phyloP scores from a whole-genome alignment of 1,284 basidiomycete species.

The Inonotus obliquus region DNA sequence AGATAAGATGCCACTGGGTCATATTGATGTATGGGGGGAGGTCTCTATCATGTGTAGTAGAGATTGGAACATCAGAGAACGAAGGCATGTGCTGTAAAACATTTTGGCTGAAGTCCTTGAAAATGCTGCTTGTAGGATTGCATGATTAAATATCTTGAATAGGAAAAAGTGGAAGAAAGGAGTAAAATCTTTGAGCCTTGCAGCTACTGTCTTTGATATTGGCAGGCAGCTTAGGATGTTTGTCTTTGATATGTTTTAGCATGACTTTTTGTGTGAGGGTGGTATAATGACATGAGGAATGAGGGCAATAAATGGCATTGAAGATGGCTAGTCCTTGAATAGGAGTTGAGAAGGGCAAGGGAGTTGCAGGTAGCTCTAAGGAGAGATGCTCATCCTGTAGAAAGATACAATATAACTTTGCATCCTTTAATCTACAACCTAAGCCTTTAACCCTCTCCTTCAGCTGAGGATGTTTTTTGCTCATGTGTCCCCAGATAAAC shows the following conservation, averaged over 20 bases:
- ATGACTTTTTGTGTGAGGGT: not conserved
- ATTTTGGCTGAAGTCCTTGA: not conserved
- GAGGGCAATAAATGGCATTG: not conserved
- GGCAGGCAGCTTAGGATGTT: not conserved
- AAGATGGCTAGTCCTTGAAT: not conserved
- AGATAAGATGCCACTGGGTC: not conserved
- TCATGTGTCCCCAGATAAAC: not conserved
- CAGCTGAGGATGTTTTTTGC: not conserved
- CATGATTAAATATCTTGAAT: not conserved
- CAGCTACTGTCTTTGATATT: not conserved
- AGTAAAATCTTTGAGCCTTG: not conserved
- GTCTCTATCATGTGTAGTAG: not conserved
- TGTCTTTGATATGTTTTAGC: not conserved
- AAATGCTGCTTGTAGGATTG: not conserved
- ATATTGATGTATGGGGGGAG: not conserved
- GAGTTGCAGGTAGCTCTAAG: not conserved
- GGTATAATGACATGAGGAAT: not conserved
- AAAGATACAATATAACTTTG: not conserved
- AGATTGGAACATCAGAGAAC: not conserved
- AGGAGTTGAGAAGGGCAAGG: not conserved
- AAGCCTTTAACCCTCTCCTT: not conserved
- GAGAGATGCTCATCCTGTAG: not conserved
- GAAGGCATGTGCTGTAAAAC: not conserved
- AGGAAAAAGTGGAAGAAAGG: not conserved
- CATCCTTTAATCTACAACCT: not conserved